These are phyloP conservation scores for Aspergillus carbonarius DNA, from an alignment of 2,329 filamentous ascomycete genomes.

Conservation along the genomic window DNA sequence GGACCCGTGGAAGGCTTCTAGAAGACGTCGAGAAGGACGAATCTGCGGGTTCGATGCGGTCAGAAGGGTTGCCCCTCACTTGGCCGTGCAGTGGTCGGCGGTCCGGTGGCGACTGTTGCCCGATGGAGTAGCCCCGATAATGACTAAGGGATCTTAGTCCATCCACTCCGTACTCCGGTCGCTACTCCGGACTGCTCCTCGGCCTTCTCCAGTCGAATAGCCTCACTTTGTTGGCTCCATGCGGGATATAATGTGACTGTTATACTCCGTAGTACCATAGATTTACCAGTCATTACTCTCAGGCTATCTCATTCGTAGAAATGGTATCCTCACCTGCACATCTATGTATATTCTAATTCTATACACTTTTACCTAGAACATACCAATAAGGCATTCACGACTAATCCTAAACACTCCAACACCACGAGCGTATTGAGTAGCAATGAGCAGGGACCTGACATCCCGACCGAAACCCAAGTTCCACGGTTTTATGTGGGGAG, in stretches of 20 bases:
- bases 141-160: not conserved
- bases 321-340: no score
- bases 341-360: no score
- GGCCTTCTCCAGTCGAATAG: slow-evolving; percentile 1
- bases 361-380: no score
- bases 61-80: slow-evolving; percentile 8
- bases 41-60: slow-evolving; percentile 14
- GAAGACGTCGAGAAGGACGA: slow-evolving; percentile 35
- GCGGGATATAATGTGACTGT: slow-evolving; percentile 4
- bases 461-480: slow-evolving; percentile 2
- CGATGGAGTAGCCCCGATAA: not conserved
- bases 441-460: not conserved
- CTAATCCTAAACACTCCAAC: no score
- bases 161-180: slow-evolving; percentile 3
- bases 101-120: slow-evolving; percentile 9
- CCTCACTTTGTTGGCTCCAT: slow-evolving; percentile 3
- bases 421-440: no score
- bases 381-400: no score
- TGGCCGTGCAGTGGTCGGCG: slow-evolving; percentile 2
- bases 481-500: slow-evolving; percentile 4
- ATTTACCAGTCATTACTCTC: no score
- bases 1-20: slow-evolving; percentile 31
- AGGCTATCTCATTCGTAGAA: no score
- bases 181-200: slow-evolving; percentile 2
- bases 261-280: not conserved